phyloP scores from a whole-genome alignment of 495 filamentous ascomycete species.

The Aspergillus sclerotiicarbonarius region DNA sequence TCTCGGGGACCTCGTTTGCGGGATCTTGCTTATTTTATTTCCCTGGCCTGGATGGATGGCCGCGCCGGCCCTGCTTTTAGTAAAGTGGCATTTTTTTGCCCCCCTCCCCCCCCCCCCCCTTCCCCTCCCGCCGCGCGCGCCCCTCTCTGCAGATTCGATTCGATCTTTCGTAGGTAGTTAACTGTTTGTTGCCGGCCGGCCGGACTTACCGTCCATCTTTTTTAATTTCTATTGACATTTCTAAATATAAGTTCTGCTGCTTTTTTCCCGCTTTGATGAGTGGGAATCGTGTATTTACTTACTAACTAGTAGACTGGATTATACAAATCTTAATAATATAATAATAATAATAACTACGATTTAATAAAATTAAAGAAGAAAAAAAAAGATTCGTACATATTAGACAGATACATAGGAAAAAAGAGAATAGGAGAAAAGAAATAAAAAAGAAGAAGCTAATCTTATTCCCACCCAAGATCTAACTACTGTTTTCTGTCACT shows the following conservation, averaged over 20 bases:
- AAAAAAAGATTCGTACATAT: background rate
- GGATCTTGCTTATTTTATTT: background rate
- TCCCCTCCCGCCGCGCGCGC: too few species aligned
- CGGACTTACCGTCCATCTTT: too few species aligned
- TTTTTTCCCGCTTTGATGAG: background rate
- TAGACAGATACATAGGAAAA: background rate
- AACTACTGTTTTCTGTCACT: too few species aligned
- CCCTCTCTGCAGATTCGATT: background rate
- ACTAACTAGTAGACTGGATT: background rate
- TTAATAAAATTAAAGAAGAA: background rate
- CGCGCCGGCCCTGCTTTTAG: background rate
- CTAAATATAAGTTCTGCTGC: background rate
- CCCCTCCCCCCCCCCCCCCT: background rate
- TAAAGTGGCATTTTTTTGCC: background rate
- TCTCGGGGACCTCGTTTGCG: slow-evolving; percentile 7
- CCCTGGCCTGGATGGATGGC: too few species aligned
- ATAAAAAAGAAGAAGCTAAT: background rate
- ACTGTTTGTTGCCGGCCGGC: background rate
- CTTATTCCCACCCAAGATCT: too few species aligned
- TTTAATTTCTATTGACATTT: background rate
- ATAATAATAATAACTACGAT: too few species aligned
- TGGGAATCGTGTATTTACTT: background rate
- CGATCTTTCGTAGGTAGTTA: background rate
- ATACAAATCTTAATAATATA: too few species aligned
- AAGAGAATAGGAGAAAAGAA: background rate